Percentiles rank a stretch among this genome's conserved stretches.
Conservation (phyloP, 768 basidiomycete species). For the Termitomyces titanicus region DNA sequence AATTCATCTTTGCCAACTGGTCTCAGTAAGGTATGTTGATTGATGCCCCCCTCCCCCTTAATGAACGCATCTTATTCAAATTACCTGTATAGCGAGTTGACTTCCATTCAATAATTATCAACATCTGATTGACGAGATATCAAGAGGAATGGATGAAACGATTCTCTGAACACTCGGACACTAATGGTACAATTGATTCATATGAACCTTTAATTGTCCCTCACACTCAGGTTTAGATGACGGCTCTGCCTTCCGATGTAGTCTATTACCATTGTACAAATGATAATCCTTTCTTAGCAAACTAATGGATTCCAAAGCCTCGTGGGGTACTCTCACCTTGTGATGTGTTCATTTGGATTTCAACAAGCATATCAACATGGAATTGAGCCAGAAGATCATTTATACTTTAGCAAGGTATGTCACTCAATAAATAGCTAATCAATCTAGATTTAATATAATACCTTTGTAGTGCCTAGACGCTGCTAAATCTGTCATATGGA, state of each 20-base stretch:
- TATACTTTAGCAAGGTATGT: constrained; percentile 67
- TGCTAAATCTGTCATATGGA: constrained; percentile 62
- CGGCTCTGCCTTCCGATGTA: constrained; percentile 56
- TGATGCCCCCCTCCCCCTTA: background rate
- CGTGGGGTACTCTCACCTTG: constrained; percentile 72
- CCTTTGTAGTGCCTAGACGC: constrained; percentile 59
- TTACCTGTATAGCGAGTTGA: constrained; percentile 49
- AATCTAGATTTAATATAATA: background rate
- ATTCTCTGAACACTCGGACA: constrained; percentile 59
- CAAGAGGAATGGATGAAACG: constrained; percentile 63
- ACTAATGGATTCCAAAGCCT: constrained; percentile 39
- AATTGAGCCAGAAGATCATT: constrained; percentile 53
- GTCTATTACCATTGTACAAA: constrained; percentile 73
- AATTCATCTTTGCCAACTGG: constrained; percentile 65
- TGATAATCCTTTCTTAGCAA: constrained; percentile 19
- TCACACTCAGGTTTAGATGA: constrained; percentile 39
- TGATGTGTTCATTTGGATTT: constrained; percentile 86
- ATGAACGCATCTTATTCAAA: constrained; percentile 5
- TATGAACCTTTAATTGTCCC: background rate
- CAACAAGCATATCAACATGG: constrained; percentile 78
- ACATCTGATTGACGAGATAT: constrained; percentile 48
- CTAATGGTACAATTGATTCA: constrained; percentile 37
- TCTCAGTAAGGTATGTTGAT: constrained; percentile 55
- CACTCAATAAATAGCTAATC: background rate
- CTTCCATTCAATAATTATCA: constrained; percentile 60